These are phyloP conservation scores for Hemileccinum rubropunctum DNA, from an alignment of 768 basidiomycete species.

Conservation along the genomic window DNA sequence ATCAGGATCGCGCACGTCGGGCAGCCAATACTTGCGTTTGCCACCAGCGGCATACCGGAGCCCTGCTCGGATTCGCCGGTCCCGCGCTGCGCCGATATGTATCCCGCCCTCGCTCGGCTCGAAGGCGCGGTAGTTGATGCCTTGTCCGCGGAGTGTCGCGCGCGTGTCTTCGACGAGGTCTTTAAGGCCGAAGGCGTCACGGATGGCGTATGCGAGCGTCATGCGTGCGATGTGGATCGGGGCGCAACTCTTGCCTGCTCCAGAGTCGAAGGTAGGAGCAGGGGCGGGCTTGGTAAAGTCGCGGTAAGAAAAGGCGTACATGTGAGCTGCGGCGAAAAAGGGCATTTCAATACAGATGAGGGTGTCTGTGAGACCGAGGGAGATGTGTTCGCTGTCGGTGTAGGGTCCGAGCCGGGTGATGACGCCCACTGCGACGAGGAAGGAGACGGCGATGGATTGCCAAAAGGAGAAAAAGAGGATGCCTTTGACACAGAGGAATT, in stretches of 20 bases:
- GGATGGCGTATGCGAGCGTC: conserved; percentile 81
- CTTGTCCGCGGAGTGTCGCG: conserved; percentile 78
- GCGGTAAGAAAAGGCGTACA: conserved; percentile 89
- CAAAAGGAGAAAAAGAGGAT: conserved; percentile 99
- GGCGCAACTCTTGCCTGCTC: conserved; percentile 22
- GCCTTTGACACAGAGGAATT: conserved; percentile 98
- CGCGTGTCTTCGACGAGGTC: conserved; percentile 88
- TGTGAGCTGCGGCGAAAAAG: conserved; percentile 90
- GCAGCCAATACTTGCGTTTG: conserved; percentile 93
- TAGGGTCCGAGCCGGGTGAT: conserved; percentile 85
- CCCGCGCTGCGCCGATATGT: conserved; percentile 85
- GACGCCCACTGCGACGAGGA: conserved; percentile 78
- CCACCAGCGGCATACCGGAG: conserved; percentile 92
- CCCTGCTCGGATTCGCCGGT: conserved; percentile 86
- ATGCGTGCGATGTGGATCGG: conserved; percentile 77
- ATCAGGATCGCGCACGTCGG: conserved; percentile 51
- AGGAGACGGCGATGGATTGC: conserved; percentile 86
- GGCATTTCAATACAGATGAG: conserved; percentile 98
- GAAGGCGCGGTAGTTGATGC: conserved; percentile 95
- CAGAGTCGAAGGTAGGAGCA: conserved; percentile 12
- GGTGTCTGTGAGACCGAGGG: conserved; percentile 84
- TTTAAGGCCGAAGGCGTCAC: conserved; percentile 82
- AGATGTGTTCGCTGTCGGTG: conserved; percentile 85
- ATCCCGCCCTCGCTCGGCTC: conserved; percentile 94
- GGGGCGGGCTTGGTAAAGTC: conserved; percentile 76